A percentile compares a stretch with the other conserved stretches of the same genome.
phyloP scores from a whole-genome alignment of 352 stramenopile species.

The Globisporangium irregulare region DNA sequence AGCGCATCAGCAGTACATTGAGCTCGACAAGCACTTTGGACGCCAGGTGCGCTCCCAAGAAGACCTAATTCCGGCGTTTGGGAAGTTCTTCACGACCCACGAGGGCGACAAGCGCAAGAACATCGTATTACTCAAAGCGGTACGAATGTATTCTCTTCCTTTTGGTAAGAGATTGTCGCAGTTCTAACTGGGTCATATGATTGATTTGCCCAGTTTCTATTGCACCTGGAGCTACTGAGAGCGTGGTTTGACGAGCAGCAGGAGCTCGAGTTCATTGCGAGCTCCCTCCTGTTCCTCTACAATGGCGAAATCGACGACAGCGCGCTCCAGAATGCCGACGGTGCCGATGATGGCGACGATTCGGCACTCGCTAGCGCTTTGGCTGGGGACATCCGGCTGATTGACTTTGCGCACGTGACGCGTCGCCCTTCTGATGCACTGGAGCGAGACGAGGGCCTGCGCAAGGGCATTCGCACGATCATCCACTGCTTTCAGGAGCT shows the following conservation, averaged over 20 bases:
- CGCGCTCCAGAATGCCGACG: background rate
- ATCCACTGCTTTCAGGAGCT: slow-evolving; percentile 53
- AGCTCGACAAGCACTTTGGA: slow-evolving; percentile 89
- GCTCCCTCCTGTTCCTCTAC: slow-evolving; percentile 95
- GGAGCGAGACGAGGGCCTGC: slow-evolving; percentile 54
- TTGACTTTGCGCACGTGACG: slow-evolving; percentile 81
- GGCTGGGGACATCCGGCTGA: slow-evolving; percentile 64
- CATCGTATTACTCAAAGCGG: slow-evolving; percentile 37
- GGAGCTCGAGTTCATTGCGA: slow-evolving; percentile 90
- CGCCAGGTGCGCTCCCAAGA: slow-evolving; percentile 49
- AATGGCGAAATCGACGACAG: slow-evolving; percentile 46
- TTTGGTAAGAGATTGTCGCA: background rate
- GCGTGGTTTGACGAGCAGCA: slow-evolving; percentile 81
- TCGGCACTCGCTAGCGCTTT: slow-evolving; percentile 5
- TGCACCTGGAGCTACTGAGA: slow-evolving; percentile 55
- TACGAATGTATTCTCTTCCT: slow-evolving; percentile 17
- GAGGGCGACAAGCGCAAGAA: slow-evolving; percentile 22
- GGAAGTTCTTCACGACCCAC: slow-evolving; percentile 69
- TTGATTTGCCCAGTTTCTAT: slow-evolving; percentile 47
- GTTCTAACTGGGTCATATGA: background rate
- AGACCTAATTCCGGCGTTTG: slow-evolving; percentile 66
- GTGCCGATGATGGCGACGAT: slow-evolving; percentile 13
- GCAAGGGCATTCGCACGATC: slow-evolving; percentile 49
- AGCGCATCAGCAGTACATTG: slow-evolving; percentile 49
- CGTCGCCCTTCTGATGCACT: slow-evolving; percentile 13